Conservation (phyloP, 441 rosid species). For the Mallotus repandus region DNA sequence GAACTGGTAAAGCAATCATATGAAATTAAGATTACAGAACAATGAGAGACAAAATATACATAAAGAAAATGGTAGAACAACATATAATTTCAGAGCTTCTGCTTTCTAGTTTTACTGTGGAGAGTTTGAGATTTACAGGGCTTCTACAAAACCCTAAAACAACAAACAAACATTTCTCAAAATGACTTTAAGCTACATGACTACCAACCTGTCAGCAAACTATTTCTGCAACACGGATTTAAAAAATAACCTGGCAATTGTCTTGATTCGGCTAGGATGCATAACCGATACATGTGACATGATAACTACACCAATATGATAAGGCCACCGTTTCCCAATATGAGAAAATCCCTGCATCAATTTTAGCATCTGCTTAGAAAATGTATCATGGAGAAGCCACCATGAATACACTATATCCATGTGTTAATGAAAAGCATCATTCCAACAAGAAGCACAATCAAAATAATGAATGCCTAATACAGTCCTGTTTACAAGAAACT, state of each 20-base stretch:
- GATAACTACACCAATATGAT: neutral
- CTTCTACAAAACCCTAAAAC: too few species aligned
- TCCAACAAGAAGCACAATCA: neutral
- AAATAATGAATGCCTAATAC: neutral
- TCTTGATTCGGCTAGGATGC: neutral
- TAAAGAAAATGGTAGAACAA: too few species aligned
- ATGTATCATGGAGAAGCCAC: neutral
- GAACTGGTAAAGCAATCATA: too few species aligned
- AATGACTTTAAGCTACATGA: neutral
- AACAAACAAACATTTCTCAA: neutral
- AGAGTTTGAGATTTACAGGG: too few species aligned
- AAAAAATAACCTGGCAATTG: neutral
- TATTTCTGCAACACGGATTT: neutral
- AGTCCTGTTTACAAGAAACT: neutral
- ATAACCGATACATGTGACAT: neutral
- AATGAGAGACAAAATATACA: too few species aligned
- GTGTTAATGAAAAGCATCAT: neutral
- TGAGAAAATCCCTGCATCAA: constrained; percentile 4
- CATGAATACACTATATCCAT: neutral
- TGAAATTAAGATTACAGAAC: too few species aligned
- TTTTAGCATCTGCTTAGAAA: neutral
- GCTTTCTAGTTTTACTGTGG: too few species aligned
- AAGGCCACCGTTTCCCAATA: neutral
- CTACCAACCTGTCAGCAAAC: neutral
- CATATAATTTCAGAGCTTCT: too few species aligned